phyloP scores from a whole-genome alignment of 257 asterid genomes.

The Jacaranda mimosifolia region DNA sequence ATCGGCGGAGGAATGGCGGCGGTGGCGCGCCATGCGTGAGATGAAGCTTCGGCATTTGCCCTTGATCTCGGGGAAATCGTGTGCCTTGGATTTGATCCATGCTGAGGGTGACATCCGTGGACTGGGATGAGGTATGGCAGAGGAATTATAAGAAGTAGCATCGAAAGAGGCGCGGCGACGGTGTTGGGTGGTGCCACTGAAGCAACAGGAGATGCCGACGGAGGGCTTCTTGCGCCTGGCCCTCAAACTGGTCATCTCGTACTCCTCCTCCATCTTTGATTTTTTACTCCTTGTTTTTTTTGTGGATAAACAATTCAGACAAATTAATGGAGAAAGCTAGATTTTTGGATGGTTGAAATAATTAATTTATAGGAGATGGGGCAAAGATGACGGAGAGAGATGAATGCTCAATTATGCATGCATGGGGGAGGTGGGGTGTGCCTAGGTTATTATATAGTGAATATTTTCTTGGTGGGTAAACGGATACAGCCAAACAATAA shows the following conservation, averaged over 20 bases:
- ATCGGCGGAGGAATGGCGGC: constrained; percentile 51
- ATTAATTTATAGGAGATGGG: neutral
- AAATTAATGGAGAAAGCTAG: neutral
- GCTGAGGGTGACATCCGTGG: constrained; percentile 25
- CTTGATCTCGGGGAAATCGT: constrained; percentile 36
- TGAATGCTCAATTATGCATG: neutral
- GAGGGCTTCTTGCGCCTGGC: constrained; percentile 38
- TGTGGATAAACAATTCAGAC: neutral
- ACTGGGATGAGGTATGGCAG: neutral
- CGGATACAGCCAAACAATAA: neutral
- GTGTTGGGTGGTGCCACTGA: constrained; percentile 29
- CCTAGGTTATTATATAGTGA: neutral
- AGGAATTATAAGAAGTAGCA: neutral
- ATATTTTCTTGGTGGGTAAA: neutral
- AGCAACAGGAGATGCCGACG: constrained; percentile 39
- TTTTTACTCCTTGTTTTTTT: neutral
- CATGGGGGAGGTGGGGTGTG: neutral
- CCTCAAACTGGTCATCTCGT: constrained; percentile 27
- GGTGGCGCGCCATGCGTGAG: constrained; percentile 44
- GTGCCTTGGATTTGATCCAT: constrained; percentile 33
- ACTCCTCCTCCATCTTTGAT: constrained; percentile 39
- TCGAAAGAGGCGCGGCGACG: constrained; percentile 33
- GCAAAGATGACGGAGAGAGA: neutral
- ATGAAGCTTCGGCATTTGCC: constrained; percentile 43
- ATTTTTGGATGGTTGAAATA: neutral